Evolutionary conservation across 2,329 filamentous ascomycete species (phyloP), one percentile per base, ranked within the genome.

Genomic region (Penicillium sp.): DNA sequence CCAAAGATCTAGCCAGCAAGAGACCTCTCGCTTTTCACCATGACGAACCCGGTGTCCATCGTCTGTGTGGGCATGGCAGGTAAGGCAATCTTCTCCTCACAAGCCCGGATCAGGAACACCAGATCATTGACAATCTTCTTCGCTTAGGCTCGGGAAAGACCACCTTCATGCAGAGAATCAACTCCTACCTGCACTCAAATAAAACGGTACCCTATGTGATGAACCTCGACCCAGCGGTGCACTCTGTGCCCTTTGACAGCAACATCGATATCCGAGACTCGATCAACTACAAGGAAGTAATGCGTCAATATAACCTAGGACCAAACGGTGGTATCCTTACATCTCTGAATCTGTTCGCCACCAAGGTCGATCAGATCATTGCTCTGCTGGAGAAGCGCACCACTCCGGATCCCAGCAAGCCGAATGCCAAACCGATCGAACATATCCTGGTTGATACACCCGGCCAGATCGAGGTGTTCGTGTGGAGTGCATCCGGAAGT

Each of bases 161-260:
- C n/a, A 98, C 94, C 0, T 98, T 98, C 66, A 97, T 98, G 91
- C 91, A 97, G 68, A 84, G 93, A 62, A 93, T 98, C 63, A 96
- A 96, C 69, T 86, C 91, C 0, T 80, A 98, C 66, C 83, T 98
- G 3, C 91, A 97, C 66, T 79, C 79, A 4, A 80, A 90, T 62
- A 81, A 85, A 48, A 80, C 84, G 14, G 84, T 89, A 1, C 93
- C 94, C 4, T 98, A 98, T 69, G 89, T 97, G 49, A 83, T 98
- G 66, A 98, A 98, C 70, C 85, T 98, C 52, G 93, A 98, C 66
- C 93, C 93, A 1, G 93, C 94, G 32, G 93, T 98, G 7, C 80
- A 90, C 63, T 88, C 85, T 57, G 87, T 96, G 6, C 93, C 94
- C 3, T 98, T 96, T 65, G 91, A 95, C 58, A 84, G 86, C 69